Percentiles rank a stretch among this genome's conserved stretches.
Evolutionary conservation across 129 eudicot species (phyloP).

Genomic region (Tagetes erecta): DNA sequence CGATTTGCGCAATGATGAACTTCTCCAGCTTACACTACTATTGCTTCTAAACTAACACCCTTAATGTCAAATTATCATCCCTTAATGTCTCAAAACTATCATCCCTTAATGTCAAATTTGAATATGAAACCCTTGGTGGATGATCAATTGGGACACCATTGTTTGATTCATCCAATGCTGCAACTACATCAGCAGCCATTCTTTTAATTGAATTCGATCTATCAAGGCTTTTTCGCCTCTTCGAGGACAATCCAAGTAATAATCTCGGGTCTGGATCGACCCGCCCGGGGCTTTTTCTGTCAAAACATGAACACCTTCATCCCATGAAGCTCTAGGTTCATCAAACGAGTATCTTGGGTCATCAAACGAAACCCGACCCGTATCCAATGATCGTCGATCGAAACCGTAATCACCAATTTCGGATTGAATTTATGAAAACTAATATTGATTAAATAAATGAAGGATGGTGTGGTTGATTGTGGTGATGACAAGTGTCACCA

Average conservation of each 20-base stretch:
- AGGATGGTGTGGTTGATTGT: too few relatives aligned
- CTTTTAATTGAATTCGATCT: conserved; percentile 73
- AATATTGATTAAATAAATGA: too few relatives aligned
- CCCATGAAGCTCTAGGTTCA: conserved; percentile 96
- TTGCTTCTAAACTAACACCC: conserved; percentile 58
- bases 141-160: conserved; percentile 35
- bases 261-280: conserved; percentile 70
- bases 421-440: conserved; percentile 49
- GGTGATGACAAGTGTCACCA: too few relatives aligned
- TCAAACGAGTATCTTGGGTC: conserved; percentile 80
- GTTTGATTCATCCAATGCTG: conserved; percentile 68
- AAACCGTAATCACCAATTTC: conserved; percentile 84
- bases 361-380: conserved; percentile 74
- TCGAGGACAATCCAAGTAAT: conserved; percentile 73
- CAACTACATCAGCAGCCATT: conserved; percentile 80
- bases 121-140: conserved; percentile 44
- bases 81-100: conserved; percentile 62
- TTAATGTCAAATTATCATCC: conserved; percentile 34
- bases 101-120: conserved; percentile 55
- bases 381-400: conserved; percentile 80
- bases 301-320: conserved; percentile 64
- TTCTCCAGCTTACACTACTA: conserved; percentile 89
- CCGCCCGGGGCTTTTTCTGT: conserved; percentile 71
- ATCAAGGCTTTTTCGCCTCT: conserved; percentile 79
- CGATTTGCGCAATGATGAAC: conserved; percentile 52